Evolutionary conservation across 305 asterid genomes (phyloP), one percentile per base, ranked within the genome.

Genomic region (Ajuga reptans): DNA sequence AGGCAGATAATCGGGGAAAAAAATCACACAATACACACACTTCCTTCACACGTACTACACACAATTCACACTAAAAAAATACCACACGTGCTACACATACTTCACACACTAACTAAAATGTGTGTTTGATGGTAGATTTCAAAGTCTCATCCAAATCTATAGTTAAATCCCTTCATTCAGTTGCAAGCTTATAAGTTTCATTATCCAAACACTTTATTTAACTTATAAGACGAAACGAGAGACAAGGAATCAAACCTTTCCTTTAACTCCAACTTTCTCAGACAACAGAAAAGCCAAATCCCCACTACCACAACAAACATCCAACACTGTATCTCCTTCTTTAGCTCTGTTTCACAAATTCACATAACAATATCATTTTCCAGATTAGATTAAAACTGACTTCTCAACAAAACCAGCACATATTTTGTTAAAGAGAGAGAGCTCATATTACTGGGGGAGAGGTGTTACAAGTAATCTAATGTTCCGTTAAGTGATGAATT

Each of bases 241-340:
- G 66, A 74, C 2, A 46, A 45, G 59, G 66, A 66, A 55, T 34
- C 79, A 57, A 80, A 87, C 98, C 93, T 92, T 82, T 73, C 98
- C 97, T 43, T 24, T 72, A 43, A 73, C 33, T 72, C 98, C 96
- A 76, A 92, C 96, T 84, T 80, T 92, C 76, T 90, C 92, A 11
- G 95, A 90, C 75, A 90, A 60, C 47, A 88, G 87, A 79, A 92
- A 92, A 45, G 95, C 85, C 88, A 90, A 80, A 81, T 92, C 98
- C 66, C 98, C 97, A 81, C 95, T 92, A 74, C 97, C 98, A 81
- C 97, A 90, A 71, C 98, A 92, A 73, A 92, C 82, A 74, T 90
- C 98, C 83, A 92, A 77, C 71, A 84, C 97, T 14, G 75, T 75
- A 51, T 88, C 96, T 49, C 97, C 94, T 45, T 82, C 87, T 80